Evolutionary conservation across 2,329 filamentous ascomycete genomes (phyloP), one percentile per base, ranked within the genome.

Genomic region (Fusarium equiseti): DNA sequence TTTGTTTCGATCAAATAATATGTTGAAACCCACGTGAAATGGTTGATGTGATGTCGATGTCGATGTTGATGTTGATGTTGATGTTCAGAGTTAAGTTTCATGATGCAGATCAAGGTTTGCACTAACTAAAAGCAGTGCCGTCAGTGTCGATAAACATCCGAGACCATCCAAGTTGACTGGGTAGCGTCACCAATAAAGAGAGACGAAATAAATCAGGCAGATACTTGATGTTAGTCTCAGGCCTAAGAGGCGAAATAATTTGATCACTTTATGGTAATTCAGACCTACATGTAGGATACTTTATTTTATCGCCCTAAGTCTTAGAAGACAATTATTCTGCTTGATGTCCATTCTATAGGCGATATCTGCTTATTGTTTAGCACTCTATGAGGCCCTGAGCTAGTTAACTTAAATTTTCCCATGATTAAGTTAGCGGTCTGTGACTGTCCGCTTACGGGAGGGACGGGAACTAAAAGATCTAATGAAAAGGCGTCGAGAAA

Each of bases 381-480:
- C 48, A 35, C 27, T 29, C n/a, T 16, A 2, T 8, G 10, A 16
- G 13, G 18, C 24, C 32, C 35, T 42, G 32, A 12, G 32, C 24
- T 38, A 42, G 16, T 20, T 20, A 48, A 26, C 18, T 29, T 26
- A 29, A 27, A 13, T 15, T n/a, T 6, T 12, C 11, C 45, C 24
- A 46, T 12, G 12, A n/a, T 48, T 29, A 20, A 20, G 20, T 20
- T 20, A 48, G 45, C 45, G 45, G 45, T 48, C 45, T 52, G 35
- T 22, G n/a, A 42, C 7, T 24, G 22, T 18, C 49, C 32, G 32
- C 35, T 53, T 53, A 53, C 52, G 53, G 61, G 45, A 59, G 43
- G 22, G 26, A 48, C 60, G 60, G 61, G 59, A 66, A 53, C 50
- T 53, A 53, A 53, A 42, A 43, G 50, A 10, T 31, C 53, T 59